Evolutionary conservation across 2,329 filamentous ascomycete genomes (phyloP), one percentile per base, ranked within the genome.

Genomic region (Fusarium graminum): DNA sequence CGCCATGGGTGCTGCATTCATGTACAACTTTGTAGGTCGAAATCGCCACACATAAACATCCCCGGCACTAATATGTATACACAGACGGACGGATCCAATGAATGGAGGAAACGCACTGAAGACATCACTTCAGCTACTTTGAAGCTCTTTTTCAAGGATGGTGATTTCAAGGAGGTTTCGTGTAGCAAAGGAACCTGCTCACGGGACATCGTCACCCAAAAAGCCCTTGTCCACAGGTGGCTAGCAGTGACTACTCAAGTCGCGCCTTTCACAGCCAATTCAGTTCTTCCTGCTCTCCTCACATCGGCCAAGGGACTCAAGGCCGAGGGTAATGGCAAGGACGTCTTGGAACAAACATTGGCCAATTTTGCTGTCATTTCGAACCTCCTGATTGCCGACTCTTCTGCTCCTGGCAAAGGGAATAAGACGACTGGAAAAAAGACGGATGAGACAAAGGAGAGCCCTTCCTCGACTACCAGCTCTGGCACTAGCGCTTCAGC

Each of bases 161-260:
- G 82, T 34, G 80, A 89, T 62, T 87, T 91, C 67, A 86, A 80
- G 51, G 92, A 94, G 75, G 75, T 85, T 4, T 80, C 87, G 4
- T 94, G 92, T 77, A 88, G 92, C 68, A 69, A 81, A 2, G 77
- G 71, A 9, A 83, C 78, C 13, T 94, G 92, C 79, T 88, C 89
- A 59, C 81, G 84, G 29, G 92, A 94, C 70, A 90, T 92, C 80
- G 76, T 85, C 63, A 86, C 86, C 2, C 93, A 90, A 83, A 92
- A 92, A 76, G 90, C 89, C 25, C 88, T 89, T 53, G 79, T 91
- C 19, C 83, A 87, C 61, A 84, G 88, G 32, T 91, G 89, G 87
- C 80, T 92, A 69, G 82, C 86, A 4, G 81, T 84, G 28, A 82
- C 85, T 0, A 83, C 85, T 6, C 82, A 89, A 64, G 54, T 92